These are phyloP conservation scores for Aegle marmelos DNA, from an alignment of 345 rosid genomes.

Conservation along the genomic window DNA sequence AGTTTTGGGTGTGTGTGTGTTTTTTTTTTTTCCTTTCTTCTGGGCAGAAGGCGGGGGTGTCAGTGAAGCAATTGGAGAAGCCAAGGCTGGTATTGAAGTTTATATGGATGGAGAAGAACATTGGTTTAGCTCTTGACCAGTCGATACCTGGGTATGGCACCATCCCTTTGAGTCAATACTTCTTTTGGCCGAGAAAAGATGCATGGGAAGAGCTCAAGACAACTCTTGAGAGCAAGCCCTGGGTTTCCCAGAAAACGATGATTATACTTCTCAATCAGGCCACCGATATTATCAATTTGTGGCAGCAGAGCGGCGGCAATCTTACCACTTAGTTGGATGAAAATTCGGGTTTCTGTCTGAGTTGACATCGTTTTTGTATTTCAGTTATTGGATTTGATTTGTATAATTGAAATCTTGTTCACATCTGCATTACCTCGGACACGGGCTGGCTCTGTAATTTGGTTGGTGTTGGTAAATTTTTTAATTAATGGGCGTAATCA, in stretches of 20 bases:
- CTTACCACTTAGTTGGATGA: constrained; percentile 26
- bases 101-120: constrained; percentile 91
- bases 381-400: neutral
- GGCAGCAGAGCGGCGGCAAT: constrained; percentile 89
- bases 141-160: constrained; percentile 71
- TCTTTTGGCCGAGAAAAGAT: constrained; percentile 81
- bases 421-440: neutral
- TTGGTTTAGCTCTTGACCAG: constrained; percentile 70
- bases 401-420: neutral
- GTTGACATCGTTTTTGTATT: neutral
- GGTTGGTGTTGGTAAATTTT: neutral
- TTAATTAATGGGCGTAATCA: neutral
- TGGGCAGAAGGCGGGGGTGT: constrained; percentile 34
- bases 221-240: constrained; percentile 68
- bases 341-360: neutral
- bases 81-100: constrained; percentile 70
- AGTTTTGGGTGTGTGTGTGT: neutral
- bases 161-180: constrained; percentile 71
- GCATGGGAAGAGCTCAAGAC: constrained; percentile 88
- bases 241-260: constrained; percentile 82
- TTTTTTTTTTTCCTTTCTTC: neutral
- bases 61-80: constrained; percentile 48
- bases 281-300: constrained; percentile 76
- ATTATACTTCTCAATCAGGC: constrained; percentile 83
- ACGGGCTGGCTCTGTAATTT: neutral